Conservation (phyloP, 441 rosid genomes). For the Populus trichocarpa region DNA sequence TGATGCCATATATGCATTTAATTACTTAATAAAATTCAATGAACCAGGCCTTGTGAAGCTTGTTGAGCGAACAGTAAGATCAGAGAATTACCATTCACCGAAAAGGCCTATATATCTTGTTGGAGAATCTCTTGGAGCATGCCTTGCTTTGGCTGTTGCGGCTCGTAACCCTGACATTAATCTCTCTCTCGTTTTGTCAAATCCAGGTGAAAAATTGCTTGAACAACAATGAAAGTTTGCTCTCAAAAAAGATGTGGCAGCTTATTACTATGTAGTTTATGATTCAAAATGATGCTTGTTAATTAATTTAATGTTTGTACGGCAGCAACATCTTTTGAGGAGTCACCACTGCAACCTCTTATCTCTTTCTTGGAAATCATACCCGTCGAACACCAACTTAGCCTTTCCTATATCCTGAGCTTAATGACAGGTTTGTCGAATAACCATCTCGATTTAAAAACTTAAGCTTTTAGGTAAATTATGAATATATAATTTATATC, state of each 20-base stretch:
- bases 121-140: constrained; percentile 89
- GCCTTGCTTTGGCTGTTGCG: constrained; percentile 80
- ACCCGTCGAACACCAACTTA: constrained; percentile 46
- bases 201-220: constrained; percentile 53
- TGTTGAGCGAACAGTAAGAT: constrained; percentile 57
- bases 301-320: constrained; percentile 11
- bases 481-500: too few relatives aligned
- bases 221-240: neutral
- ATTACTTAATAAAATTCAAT: neutral
- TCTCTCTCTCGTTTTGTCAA: constrained; percentile 66
- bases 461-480: too few relatives aligned
- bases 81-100: constrained; percentile 44
- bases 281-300: neutral
- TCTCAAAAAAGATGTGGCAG: neutral
- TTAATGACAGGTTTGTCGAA: constrained; percentile 48
- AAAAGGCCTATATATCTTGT: constrained; percentile 78
- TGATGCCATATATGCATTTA: neutral
- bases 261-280: neutral
- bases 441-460: too few relatives aligned
- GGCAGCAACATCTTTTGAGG: constrained; percentile 74
- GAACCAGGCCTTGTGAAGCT: constrained; percentile 58
- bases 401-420: constrained; percentile 45
- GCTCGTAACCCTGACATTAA: constrained; percentile 64
- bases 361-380: constrained; percentile 47
- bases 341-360: constrained; percentile 50